A percentile compares a stretch with the other conserved stretches of the same genome.
Conservation (phyloP, 768 basidiomycete genomes). For the Neoboletus brunneissimus region DNA sequence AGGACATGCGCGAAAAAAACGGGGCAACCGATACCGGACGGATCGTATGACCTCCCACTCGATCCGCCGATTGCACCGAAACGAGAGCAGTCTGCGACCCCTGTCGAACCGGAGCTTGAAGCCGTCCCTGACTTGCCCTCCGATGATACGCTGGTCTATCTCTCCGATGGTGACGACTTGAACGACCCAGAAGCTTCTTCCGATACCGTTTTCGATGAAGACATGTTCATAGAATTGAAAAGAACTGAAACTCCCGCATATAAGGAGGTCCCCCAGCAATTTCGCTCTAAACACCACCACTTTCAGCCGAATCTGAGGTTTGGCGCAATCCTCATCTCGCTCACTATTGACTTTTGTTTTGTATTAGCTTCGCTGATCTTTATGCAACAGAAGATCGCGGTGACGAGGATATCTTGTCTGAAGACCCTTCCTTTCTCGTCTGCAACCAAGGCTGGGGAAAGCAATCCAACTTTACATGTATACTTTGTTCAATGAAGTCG, state of each 20-base stretch:
- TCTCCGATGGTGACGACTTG: not conserved
- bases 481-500: conserved; percentile 17
- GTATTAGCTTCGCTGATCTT: conserved; percentile 4
- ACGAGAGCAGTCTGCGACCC: conserved; percentile 9
- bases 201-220: conserved; percentile 21
- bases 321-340: conserved; percentile 1
- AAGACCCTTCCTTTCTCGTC: not conserved
- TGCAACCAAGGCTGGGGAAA: conserved; percentile 18
- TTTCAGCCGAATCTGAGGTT: conserved; percentile 14
- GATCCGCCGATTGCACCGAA: conserved; percentile 2
- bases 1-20: conserved; percentile 23
- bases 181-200: conserved; percentile 20
- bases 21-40: conserved; percentile 18
- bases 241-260: conserved; percentile 12
- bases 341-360: conserved; percentile 13
- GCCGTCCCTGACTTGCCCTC: conserved; percentile 12
- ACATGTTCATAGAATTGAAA: not conserved
- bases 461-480: conserved; percentile 16
- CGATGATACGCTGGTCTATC: conserved; percentile 24
- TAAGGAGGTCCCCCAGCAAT: conserved; percentile 2
- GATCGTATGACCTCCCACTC: conserved; percentile 22
- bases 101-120: conserved; percentile 1
- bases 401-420: not conserved
- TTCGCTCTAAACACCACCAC: not conserved
- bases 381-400: not conserved